These are phyloP conservation scores for Aspergillus nidulans DNA, from an alignment of 495 filamentous ascomycete species.

Conservation along the genomic window DNA sequence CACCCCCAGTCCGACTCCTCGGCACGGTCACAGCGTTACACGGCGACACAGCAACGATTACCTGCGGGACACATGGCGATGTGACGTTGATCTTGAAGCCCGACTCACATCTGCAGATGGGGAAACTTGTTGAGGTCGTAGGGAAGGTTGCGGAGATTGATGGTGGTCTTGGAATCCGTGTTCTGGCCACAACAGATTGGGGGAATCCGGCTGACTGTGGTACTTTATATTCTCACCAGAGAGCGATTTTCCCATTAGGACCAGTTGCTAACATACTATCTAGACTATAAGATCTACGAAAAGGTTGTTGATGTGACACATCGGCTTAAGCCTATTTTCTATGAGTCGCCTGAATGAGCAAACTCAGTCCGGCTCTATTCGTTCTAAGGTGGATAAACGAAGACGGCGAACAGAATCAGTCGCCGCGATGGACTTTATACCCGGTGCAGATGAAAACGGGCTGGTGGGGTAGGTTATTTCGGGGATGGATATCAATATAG, in stretches of 20 bases:
- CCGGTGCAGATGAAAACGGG: too few species aligned
- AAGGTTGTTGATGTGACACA: slow-evolving; percentile 87
- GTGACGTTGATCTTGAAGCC: slow-evolving; percentile 70
- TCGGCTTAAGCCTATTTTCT: slow-evolving; percentile 75
- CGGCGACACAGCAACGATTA: slow-evolving; percentile 77
- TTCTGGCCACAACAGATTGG: slow-evolving; percentile 73
- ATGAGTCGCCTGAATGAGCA: slow-evolving; percentile 43
- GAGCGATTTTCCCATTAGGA: too few species aligned
- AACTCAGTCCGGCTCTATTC: not conserved
- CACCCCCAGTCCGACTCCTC: slow-evolving; percentile 74
- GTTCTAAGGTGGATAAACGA: not conserved
- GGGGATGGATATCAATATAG: too few species aligned
- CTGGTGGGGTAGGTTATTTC: too few species aligned
- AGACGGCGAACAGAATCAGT: not conserved
- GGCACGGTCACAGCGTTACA: slow-evolving; percentile 77
- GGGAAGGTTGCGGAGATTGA: slow-evolving; percentile 73
- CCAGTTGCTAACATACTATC: too few species aligned
- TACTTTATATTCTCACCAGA: slow-evolving; percentile 21
- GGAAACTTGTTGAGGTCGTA: slow-evolving; percentile 80
- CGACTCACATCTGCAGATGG: slow-evolving; percentile 74
- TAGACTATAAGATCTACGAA: slow-evolving; percentile 79
- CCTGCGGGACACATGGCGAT: slow-evolving; percentile 59
- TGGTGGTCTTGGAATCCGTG: slow-evolving; percentile 59
- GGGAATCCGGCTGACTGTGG: slow-evolving; percentile 50
- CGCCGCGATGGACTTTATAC: too few species aligned